Base-by-base conservation (phyloP, 2,329 filamentous ascomycete species). In the Penicillium expansum region DNA sequence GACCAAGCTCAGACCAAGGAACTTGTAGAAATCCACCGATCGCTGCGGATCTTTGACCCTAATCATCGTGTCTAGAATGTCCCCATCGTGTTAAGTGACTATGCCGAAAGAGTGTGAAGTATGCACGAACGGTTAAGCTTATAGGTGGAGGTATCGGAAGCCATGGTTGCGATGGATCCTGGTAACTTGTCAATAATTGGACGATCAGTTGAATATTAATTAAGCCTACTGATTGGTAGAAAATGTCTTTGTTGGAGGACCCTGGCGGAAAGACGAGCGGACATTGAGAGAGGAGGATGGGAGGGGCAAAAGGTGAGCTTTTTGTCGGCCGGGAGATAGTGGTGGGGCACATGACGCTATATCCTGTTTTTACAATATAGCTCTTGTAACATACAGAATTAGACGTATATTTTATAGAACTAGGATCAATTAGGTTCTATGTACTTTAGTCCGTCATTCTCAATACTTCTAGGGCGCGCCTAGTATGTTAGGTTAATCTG, bases 41-140 rank as follows among this genome's bases (percentile, higher is more conserved):
- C 82, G 85, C 77, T 92, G 88, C 11, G 93, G 93, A 78, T 99
- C 92, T 77, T 97, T 97, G 71, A 97, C 89, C 74, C 93, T 89
- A 73, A 96, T 82, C 91, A 91, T 94, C 37, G 77, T 76, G 62
- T 79, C 74, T 77, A 38, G 52, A 43, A 8, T 27, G 11, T 6
- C 27, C 38, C 29, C 61, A 66, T 64, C 9, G 13, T 39, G 58
- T 69, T 49, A 68, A 68, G 60, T 52, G 30, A n/a, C 24, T 47
- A 18, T 47, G 22, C 51, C 20, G 27, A 41, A 45, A 14, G 24
- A 38, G 38, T n/a, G n/a, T 38, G 14, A 30, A 10, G 20, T 9
- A 47, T 20, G 33, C 14, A 83, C 68, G 79, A 78, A 77, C 85
- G 84, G 71, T 87, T 86, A 56, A 86, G 79, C 76, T 86, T 87